A percentile compares a stretch with the other conserved stretches of the same genome.
phyloP scores from a whole-genome alignment of 192 early-diverging fungal species.

The Chytriomyces sp. region DNA sequence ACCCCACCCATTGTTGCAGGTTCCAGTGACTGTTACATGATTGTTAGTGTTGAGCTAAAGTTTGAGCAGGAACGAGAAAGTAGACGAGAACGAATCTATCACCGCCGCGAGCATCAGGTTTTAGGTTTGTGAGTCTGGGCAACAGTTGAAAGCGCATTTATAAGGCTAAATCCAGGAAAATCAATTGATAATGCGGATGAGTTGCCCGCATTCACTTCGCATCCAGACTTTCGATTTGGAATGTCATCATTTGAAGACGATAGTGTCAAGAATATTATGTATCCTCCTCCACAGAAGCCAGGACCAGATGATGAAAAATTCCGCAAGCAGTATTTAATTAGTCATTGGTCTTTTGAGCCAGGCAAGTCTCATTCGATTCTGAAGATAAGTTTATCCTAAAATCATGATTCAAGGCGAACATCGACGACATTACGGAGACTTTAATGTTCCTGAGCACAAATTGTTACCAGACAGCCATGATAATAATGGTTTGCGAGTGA shows the following conservation, averaged over 20 bases:
- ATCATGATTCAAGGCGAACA: slow-evolving; percentile 4
- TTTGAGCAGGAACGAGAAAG: slow-evolving; percentile 26
- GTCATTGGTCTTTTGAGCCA: slow-evolving; percentile 44
- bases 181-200: slow-evolving; percentile 17
- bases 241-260: slow-evolving; percentile 39
- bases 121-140: slow-evolving; percentile 20
- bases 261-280: slow-evolving; percentile 40
- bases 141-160: neutral
- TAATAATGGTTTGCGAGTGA: slow-evolving; percentile 39
- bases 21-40: neutral
- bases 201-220: slow-evolving; percentile 35
- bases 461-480: slow-evolving; percentile 22
- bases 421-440: slow-evolving; percentile 33
- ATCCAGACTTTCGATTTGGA: slow-evolving; percentile 40
- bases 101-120: slow-evolving; percentile 40
- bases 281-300: slow-evolving; percentile 25
- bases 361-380: slow-evolving; percentile 6
- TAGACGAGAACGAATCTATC: slow-evolving; percentile 38
- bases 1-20: slow-evolving; percentile 18
- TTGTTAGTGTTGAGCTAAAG: neutral
- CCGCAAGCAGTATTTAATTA: slow-evolving; percentile 36
- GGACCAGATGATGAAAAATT: slow-evolving; percentile 28
- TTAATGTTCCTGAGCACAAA: slow-evolving; percentile 25
- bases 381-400: neutral
- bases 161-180: slow-evolving; percentile 11